phyloP scores from a whole-genome alignment of 805 yeast genomes.

The Yarrowia alimentaria region DNA sequence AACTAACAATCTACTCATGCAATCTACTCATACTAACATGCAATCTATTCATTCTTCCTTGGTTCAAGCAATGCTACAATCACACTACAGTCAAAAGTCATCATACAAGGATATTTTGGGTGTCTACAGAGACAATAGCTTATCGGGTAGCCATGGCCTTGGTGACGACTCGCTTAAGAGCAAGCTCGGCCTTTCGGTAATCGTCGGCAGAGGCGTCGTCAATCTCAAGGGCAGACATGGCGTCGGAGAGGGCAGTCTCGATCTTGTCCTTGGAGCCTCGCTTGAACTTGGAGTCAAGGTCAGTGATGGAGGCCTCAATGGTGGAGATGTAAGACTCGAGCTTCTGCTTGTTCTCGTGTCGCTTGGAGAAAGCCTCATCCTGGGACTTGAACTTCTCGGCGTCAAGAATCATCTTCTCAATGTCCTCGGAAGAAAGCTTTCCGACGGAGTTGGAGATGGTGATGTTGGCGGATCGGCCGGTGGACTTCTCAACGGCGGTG shows the following conservation, averaged over 20 bases:
- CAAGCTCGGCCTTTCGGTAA: slow-evolving; percentile 98
- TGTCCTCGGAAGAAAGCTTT: slow-evolving; percentile 93
- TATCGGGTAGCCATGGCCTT: slow-evolving; percentile 97
- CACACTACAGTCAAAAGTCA: neutral
- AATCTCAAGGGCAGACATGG: slow-evolving; percentile 94
- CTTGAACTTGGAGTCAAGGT: slow-evolving; percentile 96
- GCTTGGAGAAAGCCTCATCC: slow-evolving; percentile 99
- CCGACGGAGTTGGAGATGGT: slow-evolving; percentile 99
- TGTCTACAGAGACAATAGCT: slow-evolving; percentile 29
- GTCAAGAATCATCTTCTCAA: slow-evolving; percentile 97
- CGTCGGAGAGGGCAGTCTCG: slow-evolving; percentile 96
- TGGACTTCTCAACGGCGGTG: slow-evolving; percentile 96
- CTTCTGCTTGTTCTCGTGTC: slow-evolving; percentile 98
- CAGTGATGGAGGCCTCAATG: slow-evolving; percentile 93
- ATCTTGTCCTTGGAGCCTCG: slow-evolving; percentile 95
- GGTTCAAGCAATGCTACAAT: too few species aligned
- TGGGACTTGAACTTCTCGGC: slow-evolving; percentile 99
- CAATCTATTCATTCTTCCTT: too few species aligned
- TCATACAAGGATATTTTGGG: slow-evolving; percentile 27
- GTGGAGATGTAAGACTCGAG: slow-evolving; percentile 97
- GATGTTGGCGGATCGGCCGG: slow-evolving; percentile 97
- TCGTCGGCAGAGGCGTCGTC: slow-evolving; percentile 97
- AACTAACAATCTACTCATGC: too few species aligned
- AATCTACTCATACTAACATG: too few species aligned
- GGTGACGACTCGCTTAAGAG: slow-evolving; percentile 98